These are phyloP conservation scores for Danielia reshetovae DNA, from an alignment of 805 yeast species.

Conservation along the genomic window DNA sequence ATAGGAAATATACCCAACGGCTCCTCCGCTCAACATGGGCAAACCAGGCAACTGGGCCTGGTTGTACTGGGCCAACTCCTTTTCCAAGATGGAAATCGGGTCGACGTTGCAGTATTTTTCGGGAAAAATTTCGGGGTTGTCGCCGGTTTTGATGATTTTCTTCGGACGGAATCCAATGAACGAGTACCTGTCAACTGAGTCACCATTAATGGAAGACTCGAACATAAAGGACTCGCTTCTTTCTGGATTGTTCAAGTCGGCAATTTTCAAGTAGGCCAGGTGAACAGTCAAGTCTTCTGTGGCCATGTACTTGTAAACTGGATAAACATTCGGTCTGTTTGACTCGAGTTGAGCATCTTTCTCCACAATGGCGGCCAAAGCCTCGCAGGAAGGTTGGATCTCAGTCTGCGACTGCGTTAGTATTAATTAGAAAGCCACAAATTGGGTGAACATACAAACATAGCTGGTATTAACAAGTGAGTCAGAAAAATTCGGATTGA, in stretches of 20 bases:
- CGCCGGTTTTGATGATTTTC: conserved; percentile 81
- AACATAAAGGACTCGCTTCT: conserved; percentile 72
- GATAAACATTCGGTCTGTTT: conserved; percentile 66
- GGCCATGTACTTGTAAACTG: conserved; percentile 69
- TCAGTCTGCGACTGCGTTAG: conserved; percentile 19
- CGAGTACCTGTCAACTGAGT: conserved; percentile 83
- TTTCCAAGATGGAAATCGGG: conserved; percentile 71
- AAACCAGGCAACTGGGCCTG: conserved; percentile 81
- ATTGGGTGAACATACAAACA: conserved; percentile 22
- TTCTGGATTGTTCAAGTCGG: conserved; percentile 51
- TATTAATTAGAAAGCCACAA: not conserved
- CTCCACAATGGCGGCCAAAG: conserved; percentile 24
- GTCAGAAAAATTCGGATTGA: conserved; percentile 6
- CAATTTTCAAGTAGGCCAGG: conserved; percentile 80
- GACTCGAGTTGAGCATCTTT: conserved; percentile 3
- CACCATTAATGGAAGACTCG: conserved; percentile 88
- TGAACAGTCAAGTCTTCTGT: conserved; percentile 86
- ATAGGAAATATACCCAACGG: conserved; percentile 91
- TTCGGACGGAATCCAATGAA: conserved; percentile 86
- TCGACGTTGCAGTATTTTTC: conserved; percentile 53
- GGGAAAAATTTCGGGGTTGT: conserved; percentile 35
- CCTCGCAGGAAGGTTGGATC: conserved; percentile 36
- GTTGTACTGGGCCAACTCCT: conserved; percentile 59
- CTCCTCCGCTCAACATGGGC: conserved; percentile 89
- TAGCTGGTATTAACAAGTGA: conserved; percentile 9